Evolutionary conservation across 768 basidiomycete species (phyloP).

Genomic region (Imleria badia): DNA sequence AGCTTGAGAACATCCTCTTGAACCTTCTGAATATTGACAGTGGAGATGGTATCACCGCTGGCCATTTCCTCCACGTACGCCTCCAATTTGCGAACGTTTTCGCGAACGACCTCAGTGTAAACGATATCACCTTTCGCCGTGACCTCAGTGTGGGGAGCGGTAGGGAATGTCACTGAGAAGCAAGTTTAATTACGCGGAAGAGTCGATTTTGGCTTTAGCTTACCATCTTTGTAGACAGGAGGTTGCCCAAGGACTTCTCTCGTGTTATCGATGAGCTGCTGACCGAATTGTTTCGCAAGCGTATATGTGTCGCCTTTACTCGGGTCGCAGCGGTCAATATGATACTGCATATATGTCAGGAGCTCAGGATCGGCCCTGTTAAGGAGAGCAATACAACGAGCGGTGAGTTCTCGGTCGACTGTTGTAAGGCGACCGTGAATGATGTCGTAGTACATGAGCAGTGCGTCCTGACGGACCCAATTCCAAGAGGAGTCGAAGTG

Average conservation of each 20-base stretch:
- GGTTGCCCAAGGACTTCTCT: constrained; percentile 76
- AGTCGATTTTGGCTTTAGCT: constrained; percentile 28
- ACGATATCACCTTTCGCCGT: constrained; percentile 92
- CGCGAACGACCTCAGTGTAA: constrained; percentile 92
- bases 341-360: constrained; percentile 92
- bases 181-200: background rate
- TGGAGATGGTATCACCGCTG: constrained; percentile 82
- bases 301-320: constrained; percentile 86
- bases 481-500: constrained; percentile 99
- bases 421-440: constrained; percentile 93
- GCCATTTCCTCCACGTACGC: constrained; percentile 99
- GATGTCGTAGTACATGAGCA: constrained; percentile 98
- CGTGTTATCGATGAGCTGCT: constrained; percentile 93
- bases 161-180: constrained; percentile 88
- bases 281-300: constrained; percentile 96
- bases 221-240: constrained; percentile 96
- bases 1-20: constrained; percentile 96
- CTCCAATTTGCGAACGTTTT: constrained; percentile 96
- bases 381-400: constrained; percentile 95
- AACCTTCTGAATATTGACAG: constrained; percentile 95
- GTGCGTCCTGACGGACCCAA: constrained; percentile 96
- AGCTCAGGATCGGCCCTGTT: constrained; percentile 95
- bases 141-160: constrained; percentile 93
- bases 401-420: constrained; percentile 94
- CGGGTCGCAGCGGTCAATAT: constrained; percentile 82